Conservation (phyloP, 2,329 filamentous ascomycete genomes). For the Immersiporthe knoxdaviesiana region DNA sequence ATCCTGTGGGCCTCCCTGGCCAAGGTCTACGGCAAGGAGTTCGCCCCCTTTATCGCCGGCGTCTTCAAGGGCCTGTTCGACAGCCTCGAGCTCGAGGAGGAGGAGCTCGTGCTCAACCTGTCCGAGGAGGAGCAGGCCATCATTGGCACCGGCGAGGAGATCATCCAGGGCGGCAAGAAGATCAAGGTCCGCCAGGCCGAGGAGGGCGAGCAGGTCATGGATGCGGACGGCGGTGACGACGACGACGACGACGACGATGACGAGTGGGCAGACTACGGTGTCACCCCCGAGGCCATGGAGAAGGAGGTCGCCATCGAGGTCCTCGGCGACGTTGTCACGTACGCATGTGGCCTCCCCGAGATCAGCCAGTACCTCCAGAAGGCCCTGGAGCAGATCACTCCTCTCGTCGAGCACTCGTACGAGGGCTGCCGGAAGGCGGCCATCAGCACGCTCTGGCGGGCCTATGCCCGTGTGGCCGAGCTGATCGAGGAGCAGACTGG, state of each 20-base stretch:
- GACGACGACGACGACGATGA: constrained; percentile 67
- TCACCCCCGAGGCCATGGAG: constrained; percentile 88
- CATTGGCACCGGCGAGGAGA: constrained; percentile 66
- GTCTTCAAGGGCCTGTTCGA: constrained; percentile 81
- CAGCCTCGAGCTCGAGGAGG: constrained; percentile 84
- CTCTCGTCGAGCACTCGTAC: constrained; percentile 84
- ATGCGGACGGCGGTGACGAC: constrained; percentile 58
- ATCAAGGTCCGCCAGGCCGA: constrained; percentile 73
- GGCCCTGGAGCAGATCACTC: constrained; percentile 79
- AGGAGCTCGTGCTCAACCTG: constrained; percentile 79
- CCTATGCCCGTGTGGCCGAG: constrained; percentile 88
- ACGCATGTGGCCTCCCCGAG: constrained; percentile 76
- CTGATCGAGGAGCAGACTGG: constrained; percentile 79
- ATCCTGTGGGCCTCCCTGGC: constrained; percentile 95
- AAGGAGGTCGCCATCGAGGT: constrained; percentile 98
- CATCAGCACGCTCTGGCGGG: constrained; percentile 88
- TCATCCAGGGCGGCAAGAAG: constrained; percentile 81
- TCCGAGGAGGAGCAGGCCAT: constrained; percentile 75
- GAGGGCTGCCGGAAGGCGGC: constrained; percentile 93
- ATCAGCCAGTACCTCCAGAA: constrained; percentile 83
- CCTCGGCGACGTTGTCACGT: constrained; percentile 86
- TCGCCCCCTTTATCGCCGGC: constrained; percentile 75
- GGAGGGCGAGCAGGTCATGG: constrained; percentile 61
- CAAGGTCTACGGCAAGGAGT: constrained; percentile 88
- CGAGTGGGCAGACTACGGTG: constrained; percentile 83